Conservation (phyloP, 164 flowering plant species). For the Warburgia ugandensis region DNA sequence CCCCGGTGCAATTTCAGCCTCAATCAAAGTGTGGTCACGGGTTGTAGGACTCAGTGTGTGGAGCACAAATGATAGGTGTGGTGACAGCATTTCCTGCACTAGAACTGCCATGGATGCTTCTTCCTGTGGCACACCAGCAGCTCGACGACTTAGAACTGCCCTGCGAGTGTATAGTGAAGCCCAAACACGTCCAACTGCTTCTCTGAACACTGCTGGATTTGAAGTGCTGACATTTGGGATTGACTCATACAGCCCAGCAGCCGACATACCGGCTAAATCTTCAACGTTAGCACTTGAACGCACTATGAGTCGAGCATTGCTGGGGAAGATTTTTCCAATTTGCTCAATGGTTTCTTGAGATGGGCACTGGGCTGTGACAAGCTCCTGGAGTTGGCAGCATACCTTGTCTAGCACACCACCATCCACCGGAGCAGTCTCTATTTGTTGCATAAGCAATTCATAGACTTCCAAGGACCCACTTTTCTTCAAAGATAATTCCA, state of each 20-base stretch:
- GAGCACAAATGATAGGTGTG: slow-evolving; percentile 83
- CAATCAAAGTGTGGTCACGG: slow-evolving; percentile 45
- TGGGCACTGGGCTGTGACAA: slow-evolving; percentile 45
- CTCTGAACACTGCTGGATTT: slow-evolving; percentile 46
- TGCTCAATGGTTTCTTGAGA: slow-evolving; percentile 34
- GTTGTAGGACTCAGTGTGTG: slow-evolving; percentile 83
- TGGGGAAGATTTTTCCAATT: slow-evolving; percentile 41
- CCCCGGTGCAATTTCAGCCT: slow-evolving; percentile 91
- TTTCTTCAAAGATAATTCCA: slow-evolving; percentile 56
- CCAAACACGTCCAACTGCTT: slow-evolving; percentile 72
- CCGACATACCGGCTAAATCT: slow-evolving; percentile 96
- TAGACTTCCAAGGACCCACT: slow-evolving; percentile 40
- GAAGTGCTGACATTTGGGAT: slow-evolving; percentile 85
- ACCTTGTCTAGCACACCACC: slow-evolving; percentile 60
- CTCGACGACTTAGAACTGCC: slow-evolving; percentile 81
- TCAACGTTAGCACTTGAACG: slow-evolving; percentile 98
- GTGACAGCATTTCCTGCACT: slow-evolving; percentile 94
- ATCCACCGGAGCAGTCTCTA: slow-evolving; percentile 64
- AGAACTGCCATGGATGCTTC: slow-evolving; percentile 79
- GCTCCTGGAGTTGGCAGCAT: slow-evolving; percentile 52
- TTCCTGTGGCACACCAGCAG: slow-evolving; percentile 75
- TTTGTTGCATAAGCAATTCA: slow-evolving; percentile 36
- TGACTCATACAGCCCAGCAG: slow-evolving; percentile 94
- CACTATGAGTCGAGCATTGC: slow-evolving; percentile 47
- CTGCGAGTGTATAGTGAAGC: slow-evolving; percentile 89